phyloP scores from a whole-genome alignment of 169 alveolate genomes.

The Miamiensis avidus region DNA sequence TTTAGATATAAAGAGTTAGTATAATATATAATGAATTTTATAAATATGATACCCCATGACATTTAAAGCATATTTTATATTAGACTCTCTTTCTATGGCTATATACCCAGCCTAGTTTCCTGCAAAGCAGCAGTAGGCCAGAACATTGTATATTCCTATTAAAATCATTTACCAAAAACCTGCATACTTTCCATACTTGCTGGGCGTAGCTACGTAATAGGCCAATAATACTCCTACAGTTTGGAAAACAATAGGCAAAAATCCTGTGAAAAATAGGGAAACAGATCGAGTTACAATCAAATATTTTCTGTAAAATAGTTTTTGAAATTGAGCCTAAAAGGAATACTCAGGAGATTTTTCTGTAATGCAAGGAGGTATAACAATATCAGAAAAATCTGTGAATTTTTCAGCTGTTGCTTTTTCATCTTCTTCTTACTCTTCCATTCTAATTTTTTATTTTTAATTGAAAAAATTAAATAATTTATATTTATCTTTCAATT shows the following conservation, averaged over 20 bases:
- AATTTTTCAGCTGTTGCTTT: background rate
- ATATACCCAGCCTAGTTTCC: conserved; percentile 18
- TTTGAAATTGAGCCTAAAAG: too few species aligned
- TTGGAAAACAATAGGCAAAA: too few species aligned
- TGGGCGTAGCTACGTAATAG: background rate
- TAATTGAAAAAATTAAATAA: too few species aligned
- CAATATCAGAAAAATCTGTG: too few species aligned
- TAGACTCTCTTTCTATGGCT: conserved; percentile 51
- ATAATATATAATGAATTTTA: background rate
- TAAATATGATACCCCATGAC: conserved; percentile 39
- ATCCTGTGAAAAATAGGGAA: too few species aligned
- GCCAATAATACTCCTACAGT: conserved; percentile 2
- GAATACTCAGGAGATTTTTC: too few species aligned
- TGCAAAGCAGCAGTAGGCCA: conserved; percentile 36
- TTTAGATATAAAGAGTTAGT: background rate
- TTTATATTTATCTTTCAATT: too few species aligned
- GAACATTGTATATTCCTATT: conserved; percentile 2
- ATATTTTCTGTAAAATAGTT: too few species aligned
- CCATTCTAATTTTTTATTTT: conserved; percentile 6
- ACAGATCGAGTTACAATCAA: too few species aligned
- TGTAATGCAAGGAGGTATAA: too few species aligned
- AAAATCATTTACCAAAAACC: conserved; percentile 1
- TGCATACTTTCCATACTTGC: background rate
- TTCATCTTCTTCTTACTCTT: conserved; percentile 17
- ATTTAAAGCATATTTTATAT: conserved; percentile 40